Evolutionary conservation across 345 rosid species (phyloP).

Genomic region (Mercurialis annua): DNA sequence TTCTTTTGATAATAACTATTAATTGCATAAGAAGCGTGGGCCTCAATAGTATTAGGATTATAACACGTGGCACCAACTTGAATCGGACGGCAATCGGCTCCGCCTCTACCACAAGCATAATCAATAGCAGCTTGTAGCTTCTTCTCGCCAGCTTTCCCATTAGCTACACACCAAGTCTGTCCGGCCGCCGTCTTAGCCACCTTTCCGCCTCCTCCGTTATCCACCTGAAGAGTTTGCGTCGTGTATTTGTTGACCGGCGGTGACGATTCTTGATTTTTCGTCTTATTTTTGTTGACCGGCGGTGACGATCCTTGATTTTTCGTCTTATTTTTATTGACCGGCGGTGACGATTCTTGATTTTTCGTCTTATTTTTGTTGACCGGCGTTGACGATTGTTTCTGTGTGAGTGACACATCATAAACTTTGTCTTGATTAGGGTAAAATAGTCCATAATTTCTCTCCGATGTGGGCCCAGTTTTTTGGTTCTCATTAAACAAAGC

Average conservation of each 20-base stretch:
- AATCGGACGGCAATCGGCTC: slow-evolving; percentile 78
- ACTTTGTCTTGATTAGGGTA: slow-evolving; percentile 28
- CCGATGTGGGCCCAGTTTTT: slow-evolving; percentile 31
- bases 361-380: slow-evolving; percentile 25
- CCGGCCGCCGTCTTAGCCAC: slow-evolving; percentile 19
- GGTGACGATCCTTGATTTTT: too few species aligned
- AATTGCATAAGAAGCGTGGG: slow-evolving; percentile 94
- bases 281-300: too few species aligned
- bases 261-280: too few species aligned
- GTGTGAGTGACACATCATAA: slow-evolving; percentile 17
- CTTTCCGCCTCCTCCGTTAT: not conserved
- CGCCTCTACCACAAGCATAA: slow-evolving; percentile 88
- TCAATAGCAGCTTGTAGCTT: slow-evolving; percentile 70
- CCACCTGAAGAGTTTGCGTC: slow-evolving; percentile 33
- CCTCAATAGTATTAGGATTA: slow-evolving; percentile 67
- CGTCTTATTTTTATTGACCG: too few species aligned
- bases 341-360: too few species aligned
- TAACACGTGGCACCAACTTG: slow-evolving; percentile 68
- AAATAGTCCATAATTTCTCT: slow-evolving; percentile 28
- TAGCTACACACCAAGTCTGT: slow-evolving; percentile 77
- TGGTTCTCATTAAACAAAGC: slow-evolving; percentile 30
- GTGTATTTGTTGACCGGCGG: too few species aligned
- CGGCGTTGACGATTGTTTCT: slow-evolving; percentile 29
- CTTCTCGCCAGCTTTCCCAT: slow-evolving; percentile 47
- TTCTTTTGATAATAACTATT: slow-evolving; percentile 88